Percentiles rank a stretch among this genome's conserved stretches.
phyloP scores from a whole-genome alignment of 1,284 basidiomycete species.

The Sanghuangporus sanghuang region DNA sequence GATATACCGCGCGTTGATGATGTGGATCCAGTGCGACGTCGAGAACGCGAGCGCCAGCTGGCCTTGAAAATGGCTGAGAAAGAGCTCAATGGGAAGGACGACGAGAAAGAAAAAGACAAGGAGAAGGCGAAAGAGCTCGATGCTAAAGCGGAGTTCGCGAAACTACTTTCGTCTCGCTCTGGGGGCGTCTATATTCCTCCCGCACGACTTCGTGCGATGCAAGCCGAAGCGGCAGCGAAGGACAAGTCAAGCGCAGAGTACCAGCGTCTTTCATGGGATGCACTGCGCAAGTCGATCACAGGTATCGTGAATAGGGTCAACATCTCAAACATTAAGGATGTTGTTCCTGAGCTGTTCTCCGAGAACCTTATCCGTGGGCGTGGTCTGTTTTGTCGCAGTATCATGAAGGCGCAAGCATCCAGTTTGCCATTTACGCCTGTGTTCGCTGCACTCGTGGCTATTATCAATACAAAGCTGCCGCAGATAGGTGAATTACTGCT shows the following conservation, averaged over 20 bases:
- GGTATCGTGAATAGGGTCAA: constrained; percentile 99
- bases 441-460: constrained; percentile 90
- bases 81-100: constrained; percentile 60
- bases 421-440: constrained; percentile 98
- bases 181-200: constrained; percentile 98
- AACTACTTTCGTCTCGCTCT: constrained; percentile 71
- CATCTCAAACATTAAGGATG: constrained; percentile 92
- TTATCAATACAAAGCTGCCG: constrained; percentile 97
- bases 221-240: constrained; percentile 69
- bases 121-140: constrained; percentile 39
- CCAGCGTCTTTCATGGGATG: constrained; percentile 97
- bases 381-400: constrained; percentile 85
- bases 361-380: constrained; percentile 91
- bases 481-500: constrained; percentile 93
- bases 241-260: constrained; percentile 92
- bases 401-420: constrained; percentile 97
- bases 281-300: constrained; percentile 94
- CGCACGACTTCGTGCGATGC: constrained; percentile 85
- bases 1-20: constrained; percentile 61
- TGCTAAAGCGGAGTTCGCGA: constrained; percentile 76
- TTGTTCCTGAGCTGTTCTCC: constrained; percentile 89
- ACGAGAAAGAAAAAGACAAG: constrained; percentile 45
- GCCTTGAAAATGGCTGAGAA: constrained; percentile 67
- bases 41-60: constrained; percentile 74
- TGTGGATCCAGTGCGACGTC: constrained; percentile 71